Percentiles rank a stretch among this genome's conserved stretches.
phyloP scores from a whole-genome alignment of 192 early-diverging fungal genomes.

The Podila minutissima region DNA sequence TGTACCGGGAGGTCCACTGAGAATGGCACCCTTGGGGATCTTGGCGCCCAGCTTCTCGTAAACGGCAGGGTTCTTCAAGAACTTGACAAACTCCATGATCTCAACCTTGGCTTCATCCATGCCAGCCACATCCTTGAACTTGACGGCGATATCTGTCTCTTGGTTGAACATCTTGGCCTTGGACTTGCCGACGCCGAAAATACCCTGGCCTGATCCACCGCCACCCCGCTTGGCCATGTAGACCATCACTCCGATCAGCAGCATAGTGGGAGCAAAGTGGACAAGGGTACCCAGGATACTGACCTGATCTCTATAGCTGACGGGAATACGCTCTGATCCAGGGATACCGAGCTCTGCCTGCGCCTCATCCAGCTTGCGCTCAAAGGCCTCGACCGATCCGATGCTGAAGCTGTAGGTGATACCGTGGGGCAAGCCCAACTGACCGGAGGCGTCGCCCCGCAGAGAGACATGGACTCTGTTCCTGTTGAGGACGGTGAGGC shows the following conservation, averaged over 20 bases:
- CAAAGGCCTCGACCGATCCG: constrained; percentile 91
- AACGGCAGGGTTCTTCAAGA: constrained; percentile 87
- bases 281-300: constrained; percentile 72
- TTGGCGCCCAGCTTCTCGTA: constrained; percentile 95
- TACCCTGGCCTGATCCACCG: constrained; percentile 70
- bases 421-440: constrained; percentile 27
- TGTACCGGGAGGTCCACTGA: constrained; percentile 90
- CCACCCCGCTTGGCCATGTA: constrained; percentile 85
- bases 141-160: constrained; percentile 92
- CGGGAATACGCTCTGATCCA: constrained; percentile 85
- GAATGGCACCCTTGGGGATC: constrained; percentile 95
- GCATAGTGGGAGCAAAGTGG: constrained; percentile 89
- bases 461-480: constrained; percentile 81
- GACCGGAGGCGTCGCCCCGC: constrained; percentile 37
- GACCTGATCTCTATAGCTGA: constrained; percentile 86
- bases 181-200: constrained; percentile 95
- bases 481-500: constrained; percentile 86
- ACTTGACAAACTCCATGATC: constrained; percentile 99
- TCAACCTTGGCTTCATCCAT: constrained; percentile 98
- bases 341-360: constrained; percentile 92
- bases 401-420: constrained; percentile 82
- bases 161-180: constrained; percentile 96
- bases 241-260: constrained; percentile 85
- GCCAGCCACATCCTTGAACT: constrained; percentile 98
- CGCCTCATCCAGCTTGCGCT: constrained; percentile 83